phyloP scores from a whole-genome alignment of 345 rosid species.

The Lepidium sativum region DNA sequence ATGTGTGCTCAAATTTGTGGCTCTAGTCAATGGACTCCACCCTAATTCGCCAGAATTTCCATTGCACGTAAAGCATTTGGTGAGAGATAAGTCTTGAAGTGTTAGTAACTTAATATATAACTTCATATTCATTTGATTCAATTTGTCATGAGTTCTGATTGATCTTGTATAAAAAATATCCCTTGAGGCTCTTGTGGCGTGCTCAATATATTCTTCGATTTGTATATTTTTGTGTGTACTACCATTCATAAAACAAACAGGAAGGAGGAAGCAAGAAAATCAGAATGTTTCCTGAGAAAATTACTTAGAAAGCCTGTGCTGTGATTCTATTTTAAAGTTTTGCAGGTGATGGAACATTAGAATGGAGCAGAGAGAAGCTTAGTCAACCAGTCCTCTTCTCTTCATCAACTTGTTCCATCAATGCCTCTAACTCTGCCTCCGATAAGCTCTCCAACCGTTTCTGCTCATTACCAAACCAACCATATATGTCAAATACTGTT shows the following conservation, averaged over 20 bases:
- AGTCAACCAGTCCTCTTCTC: constrained; percentile 48
- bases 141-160: constrained; percentile 11
- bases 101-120: constrained; percentile 5
- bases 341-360: constrained; percentile 2
- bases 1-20: constrained; percentile 47
- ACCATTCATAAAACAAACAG: constrained; percentile 11
- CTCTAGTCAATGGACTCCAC: constrained; percentile 66
- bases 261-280: constrained; percentile 7
- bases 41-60: constrained; percentile 33
- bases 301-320: not conserved
- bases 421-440: constrained; percentile 75
- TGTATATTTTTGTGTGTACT: constrained; percentile 11
- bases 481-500: not conserved
- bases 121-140: constrained; percentile 20
- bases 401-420: constrained; percentile 94
- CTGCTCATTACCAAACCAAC: constrained; percentile 31
- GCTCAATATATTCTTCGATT: constrained; percentile 4
- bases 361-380: not conserved
- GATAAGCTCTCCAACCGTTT: constrained; percentile 83
- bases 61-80: constrained; percentile 36
- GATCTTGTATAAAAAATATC: constrained; percentile 13
- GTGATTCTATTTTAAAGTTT: constrained; percentile 3
- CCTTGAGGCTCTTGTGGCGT: not conserved
- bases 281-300: not conserved
- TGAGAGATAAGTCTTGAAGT: constrained; percentile 5